Conservation (phyloP, 2,329 filamentous ascomycete genomes). For the Elsinoe batatas region DNA sequence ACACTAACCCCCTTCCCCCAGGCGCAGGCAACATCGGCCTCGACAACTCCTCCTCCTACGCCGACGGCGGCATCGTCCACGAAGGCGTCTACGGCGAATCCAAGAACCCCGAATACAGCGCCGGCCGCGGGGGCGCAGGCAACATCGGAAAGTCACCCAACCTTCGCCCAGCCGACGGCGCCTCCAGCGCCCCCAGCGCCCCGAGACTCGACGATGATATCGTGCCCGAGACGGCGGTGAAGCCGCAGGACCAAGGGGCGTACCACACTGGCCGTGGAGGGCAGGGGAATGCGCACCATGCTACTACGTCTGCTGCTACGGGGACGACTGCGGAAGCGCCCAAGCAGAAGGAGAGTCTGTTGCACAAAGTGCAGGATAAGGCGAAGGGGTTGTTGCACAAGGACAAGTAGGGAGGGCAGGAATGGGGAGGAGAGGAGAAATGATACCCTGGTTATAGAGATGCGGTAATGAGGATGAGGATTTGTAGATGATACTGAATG, state of each 20-base stretch:
- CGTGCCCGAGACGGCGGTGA: slow-evolving; percentile 35
- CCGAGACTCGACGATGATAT: slow-evolving; percentile 30
- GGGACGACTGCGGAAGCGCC: slow-evolving; percentile 26
- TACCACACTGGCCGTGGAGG: slow-evolving; percentile 31
- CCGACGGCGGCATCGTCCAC: slow-evolving; percentile 37
- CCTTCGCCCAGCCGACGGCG: slow-evolving; percentile 19
- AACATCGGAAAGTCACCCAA: slow-evolving; percentile 32
- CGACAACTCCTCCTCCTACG: slow-evolving; percentile 36
- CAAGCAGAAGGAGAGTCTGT: slow-evolving; percentile 16
- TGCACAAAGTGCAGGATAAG: slow-evolving; percentile 34
- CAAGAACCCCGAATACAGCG: slow-evolving; percentile 30
- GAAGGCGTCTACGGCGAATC: slow-evolving; percentile 34
- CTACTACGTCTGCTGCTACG: slow-evolving; percentile 15
- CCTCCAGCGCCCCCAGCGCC: slow-evolving; percentile 14
- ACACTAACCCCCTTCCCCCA: slow-evolving; percentile 21
- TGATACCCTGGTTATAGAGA: not conserved
- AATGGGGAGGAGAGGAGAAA: not conserved
- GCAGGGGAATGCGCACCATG: slow-evolving; percentile 38
- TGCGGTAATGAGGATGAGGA: not conserved
- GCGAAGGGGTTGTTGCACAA: slow-evolving; percentile 31
- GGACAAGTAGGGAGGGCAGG: slow-evolving; percentile 7
- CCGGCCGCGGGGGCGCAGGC: slow-evolving; percentile 31
- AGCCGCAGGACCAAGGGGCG: slow-evolving; percentile 15
- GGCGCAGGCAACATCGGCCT: slow-evolving; percentile 50
- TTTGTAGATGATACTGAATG: too few relatives aligned